Evolutionary conservation across 192 early-diverging fungal genomes (phyloP), one percentile per base, ranked within the genome.

Genomic region (Gryganskiella cystojenkinii): DNA sequence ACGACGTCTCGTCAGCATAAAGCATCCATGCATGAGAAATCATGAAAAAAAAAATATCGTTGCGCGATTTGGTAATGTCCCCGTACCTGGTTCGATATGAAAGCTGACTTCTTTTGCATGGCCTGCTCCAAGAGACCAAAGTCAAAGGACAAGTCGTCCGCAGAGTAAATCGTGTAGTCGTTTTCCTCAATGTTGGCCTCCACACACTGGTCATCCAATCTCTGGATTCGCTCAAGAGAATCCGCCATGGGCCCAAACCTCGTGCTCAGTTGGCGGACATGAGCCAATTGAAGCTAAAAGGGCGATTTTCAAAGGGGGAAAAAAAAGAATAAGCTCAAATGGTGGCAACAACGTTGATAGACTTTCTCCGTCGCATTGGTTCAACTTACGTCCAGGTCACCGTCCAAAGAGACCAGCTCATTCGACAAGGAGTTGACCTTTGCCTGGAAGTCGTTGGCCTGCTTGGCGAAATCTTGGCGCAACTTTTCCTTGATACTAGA

Each of bases 111-210:
- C 74, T 94, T 95, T 70, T 87, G 88, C 64, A 92, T 70, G 1
- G 92, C 89, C 80, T 94, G 92, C 56, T 91, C 89, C 34, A 95
- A 81, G 57, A 97, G 74, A 30, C 84, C 90, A 14, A 92, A 87
- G 53, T 98, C 96, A 70, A 97, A 98, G 28, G 85, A 86, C 13
- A 98, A 79, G 67, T 98, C 97, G 43, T 96, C 95, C 17, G 93
- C 89, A 28, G 94, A 91, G 80, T 93, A 95, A 25, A 97, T 94
- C 8, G 96, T 96, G 66, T 93, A 95, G 78, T 96, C 92, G 71
- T 96, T 95, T 79, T 96, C 93, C 82, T 96, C 95, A 58, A 95
- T 94, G 73, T 95, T 92, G 43, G 96, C 96, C 25, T 93, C 91
- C 0, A 70, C 70, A 64, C 94, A 95, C 28, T 90, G 88, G 54